Evolutionary conservation across 2,329 filamentous ascomycete species (phyloP).

Genomic region (Emergomyces orientalis): DNA sequence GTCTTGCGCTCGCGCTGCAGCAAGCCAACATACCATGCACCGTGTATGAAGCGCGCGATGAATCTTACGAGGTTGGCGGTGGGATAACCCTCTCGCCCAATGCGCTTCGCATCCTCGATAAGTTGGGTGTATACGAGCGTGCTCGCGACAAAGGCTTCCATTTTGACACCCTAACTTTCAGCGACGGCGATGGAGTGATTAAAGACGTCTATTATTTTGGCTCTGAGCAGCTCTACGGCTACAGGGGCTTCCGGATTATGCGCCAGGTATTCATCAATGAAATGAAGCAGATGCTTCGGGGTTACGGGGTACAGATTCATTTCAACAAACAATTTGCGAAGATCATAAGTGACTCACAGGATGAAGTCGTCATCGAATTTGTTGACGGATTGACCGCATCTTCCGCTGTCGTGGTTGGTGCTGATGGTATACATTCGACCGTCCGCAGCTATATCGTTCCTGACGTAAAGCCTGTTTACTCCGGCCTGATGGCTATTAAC

Average conservation of each 20-base stretch:
- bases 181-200: slow-evolving; percentile 30
- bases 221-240: slow-evolving; percentile 41
- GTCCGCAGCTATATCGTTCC: slow-evolving; percentile 14
- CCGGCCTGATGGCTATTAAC: slow-evolving; percentile 20
- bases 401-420: slow-evolving; percentile 44
- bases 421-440: slow-evolving; percentile 33
- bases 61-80: slow-evolving; percentile 42
- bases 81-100: slow-evolving; percentile 54
- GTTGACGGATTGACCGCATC: slow-evolving; percentile 35
- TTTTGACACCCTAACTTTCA: slow-evolving; percentile 45
- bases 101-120: slow-evolving; percentile 46
- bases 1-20: slow-evolving; percentile 47
- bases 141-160: slow-evolving; percentile 41
- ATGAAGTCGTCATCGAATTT: slow-evolving; percentile 41
- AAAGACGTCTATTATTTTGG: slow-evolving; percentile 42
- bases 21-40: slow-evolving; percentile 41
- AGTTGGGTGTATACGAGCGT: slow-evolving; percentile 40
- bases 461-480: neutral
- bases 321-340: slow-evolving; percentile 43
- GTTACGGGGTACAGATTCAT: slow-evolving; percentile 35
- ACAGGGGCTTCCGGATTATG: slow-evolving; percentile 47
- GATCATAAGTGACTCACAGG: slow-evolving; percentile 34
- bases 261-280: slow-evolving; percentile 44
- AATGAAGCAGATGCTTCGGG: slow-evolving; percentile 36
- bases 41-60: slow-evolving; percentile 44